Evolutionary conservation across 306 rosid genomes (phyloP).

Genomic region (Pueraria montana): DNA sequence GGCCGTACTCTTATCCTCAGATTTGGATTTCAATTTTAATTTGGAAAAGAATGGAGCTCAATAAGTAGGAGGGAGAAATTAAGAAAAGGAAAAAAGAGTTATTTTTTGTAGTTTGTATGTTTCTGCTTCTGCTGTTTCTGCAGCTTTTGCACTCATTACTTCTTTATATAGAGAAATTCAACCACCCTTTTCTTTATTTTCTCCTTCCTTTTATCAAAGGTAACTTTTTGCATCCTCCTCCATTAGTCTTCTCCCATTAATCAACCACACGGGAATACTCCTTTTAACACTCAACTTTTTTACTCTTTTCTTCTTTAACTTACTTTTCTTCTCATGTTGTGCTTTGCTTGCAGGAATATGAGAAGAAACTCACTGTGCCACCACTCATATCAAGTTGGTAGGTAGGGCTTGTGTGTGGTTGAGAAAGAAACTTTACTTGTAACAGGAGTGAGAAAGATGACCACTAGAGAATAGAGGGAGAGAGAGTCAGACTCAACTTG

Average conservation of each 20-base stretch:
- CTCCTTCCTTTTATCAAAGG: conserved; percentile 54
- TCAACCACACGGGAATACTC: conserved; percentile 88
- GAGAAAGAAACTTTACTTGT: conserved; percentile 81
- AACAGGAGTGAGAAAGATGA: conserved; percentile 41
- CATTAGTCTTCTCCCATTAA: conserved; percentile 56
- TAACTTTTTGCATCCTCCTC: conserved; percentile 44
- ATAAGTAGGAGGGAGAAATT: no score
- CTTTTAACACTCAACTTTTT: conserved; percentile 67
- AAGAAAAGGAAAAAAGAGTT: not conserved
- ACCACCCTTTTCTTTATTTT: conserved; percentile 48
- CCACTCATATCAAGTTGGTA: conserved; percentile 69
- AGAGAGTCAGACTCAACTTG: not conserved
- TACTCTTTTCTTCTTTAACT: conserved; percentile 56
- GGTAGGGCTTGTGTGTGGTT: conserved; percentile 80
- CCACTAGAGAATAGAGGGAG: not conserved
- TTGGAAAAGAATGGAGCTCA: conserved; percentile 45
- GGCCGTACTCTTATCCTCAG: conserved; percentile 33
- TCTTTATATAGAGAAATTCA: conserved; percentile 62
- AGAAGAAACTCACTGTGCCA: conserved; percentile 53
- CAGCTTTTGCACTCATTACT: conserved; percentile 51
- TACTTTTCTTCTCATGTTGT: conserved; percentile 54
- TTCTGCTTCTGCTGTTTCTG: conserved; percentile 51
- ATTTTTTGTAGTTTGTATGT: conserved; percentile 34
- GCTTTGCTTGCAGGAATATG: conserved; percentile 81
- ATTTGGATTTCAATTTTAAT: conserved; percentile 51